A percentile compares a stretch with the other conserved stretches of the same genome.
phyloP scores from a whole-genome alignment of 148 eudicot species.

The Arctostaphylos glauca region DNA sequence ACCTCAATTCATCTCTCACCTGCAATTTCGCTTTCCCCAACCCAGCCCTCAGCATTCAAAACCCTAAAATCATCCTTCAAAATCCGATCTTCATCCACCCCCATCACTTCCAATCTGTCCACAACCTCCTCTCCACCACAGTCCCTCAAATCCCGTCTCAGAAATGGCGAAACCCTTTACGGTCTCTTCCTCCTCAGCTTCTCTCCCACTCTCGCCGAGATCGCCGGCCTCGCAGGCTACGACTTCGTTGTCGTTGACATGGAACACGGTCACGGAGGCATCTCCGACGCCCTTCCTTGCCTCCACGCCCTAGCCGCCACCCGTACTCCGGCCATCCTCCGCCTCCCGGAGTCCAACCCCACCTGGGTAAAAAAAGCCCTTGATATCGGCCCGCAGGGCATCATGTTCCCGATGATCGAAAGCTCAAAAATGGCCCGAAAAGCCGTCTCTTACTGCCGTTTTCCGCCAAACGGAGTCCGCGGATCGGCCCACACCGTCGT shows the following conservation, averaged over 20 bases:
- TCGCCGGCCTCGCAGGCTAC: slow-evolving; percentile 76
- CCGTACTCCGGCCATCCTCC: slow-evolving; percentile 59
- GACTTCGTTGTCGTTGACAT: slow-evolving; percentile 83
- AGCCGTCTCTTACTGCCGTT: slow-evolving; percentile 79
- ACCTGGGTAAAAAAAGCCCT: slow-evolving; percentile 90
- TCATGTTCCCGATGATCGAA: slow-evolving; percentile 88
- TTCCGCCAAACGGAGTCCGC: slow-evolving; percentile 77
- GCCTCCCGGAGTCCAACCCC: slow-evolving; percentile 62
- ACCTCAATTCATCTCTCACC: slow-evolving; percentile 1
- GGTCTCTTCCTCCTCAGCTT: slow-evolving; percentile 73
- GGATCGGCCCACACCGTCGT: slow-evolving; percentile 84
- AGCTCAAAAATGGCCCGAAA: slow-evolving; percentile 42
- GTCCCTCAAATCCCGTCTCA: slow-evolving; percentile 62
- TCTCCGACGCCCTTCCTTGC: slow-evolving; percentile 57
- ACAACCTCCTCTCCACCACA: slow-evolving; percentile 20
- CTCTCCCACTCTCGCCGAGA: slow-evolving; percentile 81
- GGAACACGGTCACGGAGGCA: slow-evolving; percentile 85
- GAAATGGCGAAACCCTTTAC: slow-evolving; percentile 68
- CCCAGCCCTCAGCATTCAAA: not conserved
- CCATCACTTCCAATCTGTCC: not conserved
- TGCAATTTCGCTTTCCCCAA: slow-evolving; percentile 11
- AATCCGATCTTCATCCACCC: slow-evolving; percentile 21
- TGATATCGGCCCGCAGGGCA: slow-evolving; percentile 85
- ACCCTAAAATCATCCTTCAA: slow-evolving; percentile 18
- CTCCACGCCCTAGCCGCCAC: slow-evolving; percentile 71